Percentiles rank a stretch among this genome's conserved stretches.
Evolutionary conservation across 2,329 filamentous ascomycete genomes (phyloP).

Genomic region (Diaporthe amygdali): DNA sequence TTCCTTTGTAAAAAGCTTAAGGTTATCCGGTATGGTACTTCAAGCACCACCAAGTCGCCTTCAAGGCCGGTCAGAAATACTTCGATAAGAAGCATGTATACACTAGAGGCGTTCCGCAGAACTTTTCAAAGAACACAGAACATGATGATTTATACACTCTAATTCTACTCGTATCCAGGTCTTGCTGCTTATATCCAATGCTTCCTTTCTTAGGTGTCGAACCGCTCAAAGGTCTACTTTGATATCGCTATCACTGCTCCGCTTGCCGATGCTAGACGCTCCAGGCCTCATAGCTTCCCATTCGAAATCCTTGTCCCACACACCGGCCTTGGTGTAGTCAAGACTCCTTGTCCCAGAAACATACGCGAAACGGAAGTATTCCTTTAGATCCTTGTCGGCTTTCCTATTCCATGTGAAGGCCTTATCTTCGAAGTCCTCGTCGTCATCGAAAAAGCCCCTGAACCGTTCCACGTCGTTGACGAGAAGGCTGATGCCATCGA

Average conservation of each 20-base stretch:
- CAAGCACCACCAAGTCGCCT: not conserved
- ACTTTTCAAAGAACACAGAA: not conserved
- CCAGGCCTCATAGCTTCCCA: slow-evolving; percentile 72
- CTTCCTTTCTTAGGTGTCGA: not conserved
- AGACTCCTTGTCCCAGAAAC: slow-evolving; percentile 68
- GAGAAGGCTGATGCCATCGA: slow-evolving; percentile 77
- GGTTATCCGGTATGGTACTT: too few species aligned
- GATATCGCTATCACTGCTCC: slow-evolving; percentile 26
- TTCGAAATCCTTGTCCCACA: slow-evolving; percentile 66
- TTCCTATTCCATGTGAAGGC: slow-evolving; percentile 66
- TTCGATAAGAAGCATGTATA: not conserved
- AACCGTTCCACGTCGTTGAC: slow-evolving; percentile 88
- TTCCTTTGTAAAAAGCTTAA: not conserved
- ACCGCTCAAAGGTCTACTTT: slow-evolving; percentile 18
- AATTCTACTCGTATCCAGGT: not conserved
- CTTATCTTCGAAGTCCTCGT: slow-evolving; percentile 42
- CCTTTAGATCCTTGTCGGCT: slow-evolving; percentile 51
- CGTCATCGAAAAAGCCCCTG: slow-evolving; percentile 70
- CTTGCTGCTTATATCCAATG: not conserved
- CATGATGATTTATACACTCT: not conserved
- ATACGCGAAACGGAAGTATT: slow-evolving; percentile 81
- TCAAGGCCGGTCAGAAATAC: not conserved
- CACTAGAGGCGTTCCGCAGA: too few species aligned
- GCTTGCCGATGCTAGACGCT: slow-evolving; percentile 52
- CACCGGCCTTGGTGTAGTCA: slow-evolving; percentile 79